A percentile compares a stretch with the other conserved stretches of the same genome.
phyloP scores from a whole-genome alignment of 2,329 filamentous ascomycete genomes.

The Raffaelea deltoideospora region DNA sequence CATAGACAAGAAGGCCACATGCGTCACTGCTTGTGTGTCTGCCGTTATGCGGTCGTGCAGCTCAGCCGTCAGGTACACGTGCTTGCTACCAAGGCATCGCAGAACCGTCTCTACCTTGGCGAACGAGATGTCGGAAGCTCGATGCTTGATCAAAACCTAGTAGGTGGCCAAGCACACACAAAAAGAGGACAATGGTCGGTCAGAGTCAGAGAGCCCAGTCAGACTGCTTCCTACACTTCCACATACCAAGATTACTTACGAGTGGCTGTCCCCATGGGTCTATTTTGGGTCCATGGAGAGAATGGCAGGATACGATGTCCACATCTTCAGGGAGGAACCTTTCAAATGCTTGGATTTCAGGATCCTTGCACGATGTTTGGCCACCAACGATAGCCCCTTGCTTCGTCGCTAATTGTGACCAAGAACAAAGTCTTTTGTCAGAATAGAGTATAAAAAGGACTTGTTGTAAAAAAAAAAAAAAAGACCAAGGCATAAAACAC shows the following conservation, averaged over 20 bases:
- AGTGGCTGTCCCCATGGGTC: slow-evolving; percentile 81
- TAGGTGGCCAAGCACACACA: not conserved
- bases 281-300: slow-evolving; percentile 82
- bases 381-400: slow-evolving; percentile 89
- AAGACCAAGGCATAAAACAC: not conserved
- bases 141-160: slow-evolving; percentile 83
- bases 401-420: slow-evolving; percentile 58
- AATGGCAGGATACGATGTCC: slow-evolving; percentile 91
- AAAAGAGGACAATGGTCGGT: too few relatives aligned
- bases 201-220: too few relatives aligned
- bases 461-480: not conserved
- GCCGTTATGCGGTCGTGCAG: slow-evolving; percentile 95
- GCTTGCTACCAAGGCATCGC: slow-evolving; percentile 68
- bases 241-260: slow-evolving; percentile 31
- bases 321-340: slow-evolving; percentile 75
- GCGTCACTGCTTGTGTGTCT: slow-evolving; percentile 94
- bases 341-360: slow-evolving; percentile 89
- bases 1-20: slow-evolving; percentile 95
- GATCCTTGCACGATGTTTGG: slow-evolving; percentile 95
- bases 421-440: slow-evolving; percentile 11
- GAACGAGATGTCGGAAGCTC: slow-evolving; percentile 63
- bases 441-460: not conserved
- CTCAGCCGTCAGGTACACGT: slow-evolving; percentile 72
- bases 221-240: not conserved
- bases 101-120: slow-evolving; percentile 68